A percentile compares a stretch with the other conserved stretches of the same genome.
phyloP scores from a whole-genome alignment of 2,329 filamentous ascomycete genomes.

The Elsinoe australis region DNA sequence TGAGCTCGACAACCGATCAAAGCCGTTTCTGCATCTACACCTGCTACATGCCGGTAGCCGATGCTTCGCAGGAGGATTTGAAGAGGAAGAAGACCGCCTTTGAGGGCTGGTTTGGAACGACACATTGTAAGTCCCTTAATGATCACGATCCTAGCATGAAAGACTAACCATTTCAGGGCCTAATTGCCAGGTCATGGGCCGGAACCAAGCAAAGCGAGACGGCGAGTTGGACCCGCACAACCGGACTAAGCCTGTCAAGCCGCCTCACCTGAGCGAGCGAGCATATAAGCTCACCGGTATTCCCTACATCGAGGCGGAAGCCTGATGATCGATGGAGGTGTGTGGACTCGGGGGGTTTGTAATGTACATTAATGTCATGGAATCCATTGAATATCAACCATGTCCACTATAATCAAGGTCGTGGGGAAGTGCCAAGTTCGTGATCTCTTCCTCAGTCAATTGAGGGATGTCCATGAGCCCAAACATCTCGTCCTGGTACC shows the following conservation, averaged over 20 bases:
- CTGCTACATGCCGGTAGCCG: slow-evolving; percentile 33
- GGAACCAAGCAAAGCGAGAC: slow-evolving; percentile 29
- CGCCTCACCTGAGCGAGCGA: slow-evolving; percentile 36
- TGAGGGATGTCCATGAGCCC: slow-evolving; percentile 15
- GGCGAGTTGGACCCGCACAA: slow-evolving; percentile 31
- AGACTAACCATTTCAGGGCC: slow-evolving; percentile 16
- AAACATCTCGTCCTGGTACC: slow-evolving; percentile 1
- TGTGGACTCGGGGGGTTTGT: too few species aligned
- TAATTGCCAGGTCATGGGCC: slow-evolving; percentile 30
- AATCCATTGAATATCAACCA: too few species aligned
- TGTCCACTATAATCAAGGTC: too few species aligned
- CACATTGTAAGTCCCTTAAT: slow-evolving; percentile 28
- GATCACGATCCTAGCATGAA: not conserved
- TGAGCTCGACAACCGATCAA: slow-evolving; percentile 26
- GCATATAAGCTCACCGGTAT: slow-evolving; percentile 43
- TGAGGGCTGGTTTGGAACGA: slow-evolving; percentile 29
- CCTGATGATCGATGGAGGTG: too few species aligned
- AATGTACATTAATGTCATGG: too few species aligned
- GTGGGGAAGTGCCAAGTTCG: too few species aligned
- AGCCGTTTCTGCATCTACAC: slow-evolving; percentile 31
- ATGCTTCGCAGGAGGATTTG: slow-evolving; percentile 31
- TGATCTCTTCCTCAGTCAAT: not conserved
- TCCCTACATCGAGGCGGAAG: slow-evolving; percentile 34
- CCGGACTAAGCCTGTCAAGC: slow-evolving; percentile 34
- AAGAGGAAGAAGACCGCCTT: slow-evolving; percentile 30